Evolutionary conservation across 305 asterid species (phyloP).

Genomic region (Striga hermonthica): DNA sequence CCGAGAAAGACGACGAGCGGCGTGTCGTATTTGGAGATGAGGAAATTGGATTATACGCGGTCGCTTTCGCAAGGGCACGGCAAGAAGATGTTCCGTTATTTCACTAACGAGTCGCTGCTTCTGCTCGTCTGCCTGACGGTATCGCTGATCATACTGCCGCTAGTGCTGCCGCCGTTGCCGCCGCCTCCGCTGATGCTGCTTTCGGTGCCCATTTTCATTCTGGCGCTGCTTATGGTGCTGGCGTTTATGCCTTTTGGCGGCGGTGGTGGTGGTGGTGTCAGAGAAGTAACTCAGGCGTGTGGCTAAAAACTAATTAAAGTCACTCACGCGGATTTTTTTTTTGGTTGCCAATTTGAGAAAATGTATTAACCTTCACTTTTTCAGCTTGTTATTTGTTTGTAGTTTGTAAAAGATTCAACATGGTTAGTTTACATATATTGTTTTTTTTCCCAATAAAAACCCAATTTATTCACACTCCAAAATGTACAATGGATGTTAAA

Average conservation of each 20-base stretch:
- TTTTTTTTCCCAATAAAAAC: no score
- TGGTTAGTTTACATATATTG: no score
- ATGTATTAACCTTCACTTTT: no score
- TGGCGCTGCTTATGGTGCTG: conserved; percentile 55
- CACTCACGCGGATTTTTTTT: no score
- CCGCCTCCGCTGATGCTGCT: conserved; percentile 82
- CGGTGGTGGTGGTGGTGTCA: conserved; percentile 23
- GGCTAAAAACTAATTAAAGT: conserved; percentile 14
- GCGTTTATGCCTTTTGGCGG: conserved; percentile 62
- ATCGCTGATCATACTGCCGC: conserved; percentile 65
- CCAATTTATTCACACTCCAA: no score
- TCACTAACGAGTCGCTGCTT: conserved; percentile 51
- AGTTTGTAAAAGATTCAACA: no score
- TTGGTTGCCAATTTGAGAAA: no score
- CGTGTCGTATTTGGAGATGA: background rate
- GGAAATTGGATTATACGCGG: conserved; percentile 32
- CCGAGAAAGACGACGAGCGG: conserved; percentile 11
- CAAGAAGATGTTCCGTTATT: conserved; percentile 39
- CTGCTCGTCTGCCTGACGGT: conserved; percentile 57
- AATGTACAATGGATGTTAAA: no score
- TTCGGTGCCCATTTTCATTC: conserved; percentile 54
- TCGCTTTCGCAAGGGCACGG: conserved; percentile 41
- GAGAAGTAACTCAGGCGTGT: conserved; percentile 31
- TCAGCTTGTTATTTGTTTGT: no score
- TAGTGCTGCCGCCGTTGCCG: conserved; percentile 74